phyloP scores from a whole-genome alignment of 257 asterid species.

The Anisodus tanguticus region DNA sequence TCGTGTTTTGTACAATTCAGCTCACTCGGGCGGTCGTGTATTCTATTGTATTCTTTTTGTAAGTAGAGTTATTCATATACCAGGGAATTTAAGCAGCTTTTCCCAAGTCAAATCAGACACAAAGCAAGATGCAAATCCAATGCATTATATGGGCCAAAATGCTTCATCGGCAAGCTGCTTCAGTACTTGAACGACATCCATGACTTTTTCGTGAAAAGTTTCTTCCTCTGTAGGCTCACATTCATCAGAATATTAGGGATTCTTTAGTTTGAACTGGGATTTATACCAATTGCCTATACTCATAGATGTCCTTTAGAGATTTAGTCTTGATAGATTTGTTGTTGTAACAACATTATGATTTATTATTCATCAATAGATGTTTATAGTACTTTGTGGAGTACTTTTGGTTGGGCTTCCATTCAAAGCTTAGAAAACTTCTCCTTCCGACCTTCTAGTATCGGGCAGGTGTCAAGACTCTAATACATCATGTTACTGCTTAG shows the following conservation, averaged over 20 bases:
- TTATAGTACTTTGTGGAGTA: neutral
- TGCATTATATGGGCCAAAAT: neutral
- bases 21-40: neutral
- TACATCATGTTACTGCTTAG: neutral
- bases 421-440: neutral
- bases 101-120: constrained; percentile 25
- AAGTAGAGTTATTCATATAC: constrained; percentile 20
- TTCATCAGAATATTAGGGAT: constrained; percentile 20
- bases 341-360: constrained; percentile 7
- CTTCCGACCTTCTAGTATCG: neutral
- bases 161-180: constrained; percentile 12
- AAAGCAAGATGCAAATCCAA: neutral
- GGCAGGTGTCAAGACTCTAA: neutral
- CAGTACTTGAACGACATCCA: neutral
- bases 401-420: neutral
- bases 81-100: constrained; percentile 12
- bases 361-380: neutral
- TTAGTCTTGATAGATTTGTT: constrained; percentile 17
- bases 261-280: constrained; percentile 11
- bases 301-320: neutral
- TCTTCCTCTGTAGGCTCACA: neutral
- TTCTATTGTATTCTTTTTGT: constrained; percentile 10
- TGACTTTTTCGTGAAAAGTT: neutral
- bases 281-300: constrained; percentile 17
- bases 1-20: neutral